Evolutionary conservation across 805 yeast genomes (phyloP), one percentile per base, ranked within the genome.

Genomic region (Saccharomycopsis guyanensis): DNA sequence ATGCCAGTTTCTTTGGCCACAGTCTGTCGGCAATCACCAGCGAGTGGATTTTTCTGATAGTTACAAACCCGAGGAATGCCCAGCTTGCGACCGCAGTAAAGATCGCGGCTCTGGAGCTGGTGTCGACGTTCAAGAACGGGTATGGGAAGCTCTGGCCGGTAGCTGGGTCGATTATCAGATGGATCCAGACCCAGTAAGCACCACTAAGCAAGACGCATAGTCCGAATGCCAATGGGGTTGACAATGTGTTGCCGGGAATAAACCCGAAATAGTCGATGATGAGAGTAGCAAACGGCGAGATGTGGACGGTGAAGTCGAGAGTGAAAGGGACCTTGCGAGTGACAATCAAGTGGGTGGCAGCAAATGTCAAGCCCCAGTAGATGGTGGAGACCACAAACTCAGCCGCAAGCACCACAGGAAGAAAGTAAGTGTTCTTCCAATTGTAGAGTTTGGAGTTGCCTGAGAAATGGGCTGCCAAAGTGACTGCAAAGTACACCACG

Each of bases 281-380:
- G 22, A 51, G 40, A 15, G 49, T 18, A 4, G 25, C 37, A 27
- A 48, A 49, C 5, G 54, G 54, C 3, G 38, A 15, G 19, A 40
- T 15, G 44, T 51, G 54, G 16, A 51, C 39, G 16, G 43, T 24
- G 22, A 51, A 39, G 35, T 51, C 54, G 25, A 49, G 38, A 6
- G 12, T 12, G 6, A 41, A 42, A 27, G 48, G 50, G 4, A 45
- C 43, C 24, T 42, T 22, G 35, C 40, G 4, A 18, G 24, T 24
- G 42, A 73, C 62, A 33, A 83, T 78, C 45, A 78, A 57, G 18
- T 66, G 64, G 31, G 72, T 57, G 42, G 72, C 70, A 55, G 78
- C 74, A 15, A 82, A 47, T 52, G 78, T 66, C 53, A 83, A 67
- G 0, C 80, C 77, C 91, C 93, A 84, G 59, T 84, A 84, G 13